A percentile compares a stretch with the other conserved stretches of the same genome.
phyloP scores from a whole-genome alignment of 345 rosid genomes.

The Citrus cavaleriei region DNA sequence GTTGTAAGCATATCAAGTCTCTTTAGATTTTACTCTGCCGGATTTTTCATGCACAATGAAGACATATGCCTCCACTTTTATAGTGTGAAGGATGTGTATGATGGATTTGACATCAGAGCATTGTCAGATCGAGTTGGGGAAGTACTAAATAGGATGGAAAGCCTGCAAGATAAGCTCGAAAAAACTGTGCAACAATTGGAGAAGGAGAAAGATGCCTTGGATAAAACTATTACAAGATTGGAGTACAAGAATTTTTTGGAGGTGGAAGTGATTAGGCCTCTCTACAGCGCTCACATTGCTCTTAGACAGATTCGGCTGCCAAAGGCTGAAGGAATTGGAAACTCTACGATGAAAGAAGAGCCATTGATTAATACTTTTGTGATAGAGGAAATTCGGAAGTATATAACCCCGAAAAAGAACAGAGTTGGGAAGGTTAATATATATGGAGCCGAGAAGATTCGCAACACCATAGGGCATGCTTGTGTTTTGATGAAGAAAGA shows the following conservation, averaged over 20 bases:
- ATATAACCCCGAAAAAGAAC: conserved; percentile 64
- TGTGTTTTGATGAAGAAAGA: conserved; percentile 71
- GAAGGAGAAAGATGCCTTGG: conserved; percentile 41
- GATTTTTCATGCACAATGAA: conserved; percentile 62
- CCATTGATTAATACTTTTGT: conserved; percentile 74
- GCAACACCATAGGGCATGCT: conserved; percentile 75
- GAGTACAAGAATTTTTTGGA: conserved; percentile 62
- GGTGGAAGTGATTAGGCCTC: conserved; percentile 69
- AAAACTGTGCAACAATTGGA: conserved; percentile 53
- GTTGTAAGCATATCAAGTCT: conserved; percentile 64
- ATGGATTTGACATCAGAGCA: conserved; percentile 46
- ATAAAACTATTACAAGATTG: conserved; percentile 32
- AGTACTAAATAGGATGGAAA: conserved; percentile 50
- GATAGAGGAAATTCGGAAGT: conserved; percentile 71
- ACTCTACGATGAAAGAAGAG: conserved; percentile 44
- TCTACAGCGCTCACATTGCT: conserved; percentile 56
- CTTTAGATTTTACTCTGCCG: conserved; percentile 57
- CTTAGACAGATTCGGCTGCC: conserved; percentile 73
- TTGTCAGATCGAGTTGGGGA: conserved; percentile 46
- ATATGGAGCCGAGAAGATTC: conserved; percentile 63
- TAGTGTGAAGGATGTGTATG: conserved; percentile 36
- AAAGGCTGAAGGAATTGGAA: conserved; percentile 36
- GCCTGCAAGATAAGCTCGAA: conserved; percentile 64
- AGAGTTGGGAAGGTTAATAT: conserved; percentile 59
- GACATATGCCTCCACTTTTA: conserved; percentile 61